Evolutionary conservation across 164 flowering plant species (phyloP), one percentile per base, ranked within the genome.

Genomic region (Dillenia turbinata): DNA sequence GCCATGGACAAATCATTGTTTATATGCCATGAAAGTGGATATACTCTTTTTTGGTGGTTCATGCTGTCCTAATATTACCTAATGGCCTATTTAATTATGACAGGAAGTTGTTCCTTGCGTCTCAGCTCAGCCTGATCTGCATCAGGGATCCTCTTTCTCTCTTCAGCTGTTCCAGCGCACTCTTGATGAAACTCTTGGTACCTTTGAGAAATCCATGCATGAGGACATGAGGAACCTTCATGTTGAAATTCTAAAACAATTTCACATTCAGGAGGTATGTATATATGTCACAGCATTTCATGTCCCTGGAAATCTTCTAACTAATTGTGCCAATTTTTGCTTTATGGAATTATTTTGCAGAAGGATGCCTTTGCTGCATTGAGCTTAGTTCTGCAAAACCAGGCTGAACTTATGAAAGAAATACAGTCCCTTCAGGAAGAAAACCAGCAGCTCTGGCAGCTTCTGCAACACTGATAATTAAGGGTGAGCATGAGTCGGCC

Each of bases 241-340:
- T 66, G 71, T 79, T 46, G 85, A 81, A 67, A 69, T 79, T 43
- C 54, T 79, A 51, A 75, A 79, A 59, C 85, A 81, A 56, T 79
- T 77, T 56, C 90, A 87, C 60, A 72, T 82, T 69, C 93, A 87
- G 66, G 95, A 92, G 97, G 99, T 95, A 78, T 47, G 47, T 55
- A 45, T 58, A 10, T 19, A 56, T 12, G n/a, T 56, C 40, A 56
- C 46, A n/a, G 50, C 1, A 61, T 24, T 7, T 15, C 16, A 14
- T 15, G 7, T 19, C 17, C 11, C 49, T 40, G 40, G 54, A 10
- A 26, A 47, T 4, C 44, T 55, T 48, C 52, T 19, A 49, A n/a
- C 22, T 4, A 22, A 44, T n/a, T 2, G 62, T 48, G 12, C 47
- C 47, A 24, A 44, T 46, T 52, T n/a, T 60, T 13, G 33, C 54